Conservation (phyloP, 176 grass and related monocot genomes). For the Bonia amplexicaulis region DNA sequence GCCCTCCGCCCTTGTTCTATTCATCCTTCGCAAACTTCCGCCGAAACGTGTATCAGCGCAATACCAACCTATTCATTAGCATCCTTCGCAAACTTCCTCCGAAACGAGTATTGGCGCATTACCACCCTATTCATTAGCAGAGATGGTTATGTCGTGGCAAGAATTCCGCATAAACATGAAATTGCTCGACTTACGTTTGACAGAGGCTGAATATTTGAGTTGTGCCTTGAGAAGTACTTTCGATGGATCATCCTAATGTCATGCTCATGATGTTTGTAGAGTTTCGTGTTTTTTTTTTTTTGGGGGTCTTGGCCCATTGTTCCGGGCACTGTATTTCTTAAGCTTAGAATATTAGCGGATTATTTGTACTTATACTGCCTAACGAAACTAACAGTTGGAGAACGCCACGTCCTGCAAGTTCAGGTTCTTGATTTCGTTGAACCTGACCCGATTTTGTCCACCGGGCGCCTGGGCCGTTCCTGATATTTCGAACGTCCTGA, state of each 20-base stretch:
- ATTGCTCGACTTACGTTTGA: not conserved
- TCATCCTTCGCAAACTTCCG: constrained; percentile 81
- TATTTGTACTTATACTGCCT: not conserved
- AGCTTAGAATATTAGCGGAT: not conserved
- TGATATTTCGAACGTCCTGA: too few relatives aligned
- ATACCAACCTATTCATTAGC: constrained; percentile 49
- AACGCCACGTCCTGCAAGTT: too few relatives aligned
- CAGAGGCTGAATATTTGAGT: constrained; percentile 13
- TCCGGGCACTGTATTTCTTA: not conserved
- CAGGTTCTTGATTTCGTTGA: too few relatives aligned
- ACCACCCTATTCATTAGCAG: constrained; percentile 56
- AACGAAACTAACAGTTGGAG: not conserved
- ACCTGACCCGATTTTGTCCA: too few relatives aligned
- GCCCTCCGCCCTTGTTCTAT: constrained; percentile 81
- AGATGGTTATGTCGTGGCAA: not conserved
- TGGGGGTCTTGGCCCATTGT: not conserved
- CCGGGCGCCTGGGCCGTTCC: too few relatives aligned
- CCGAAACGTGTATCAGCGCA: constrained; percentile 72
- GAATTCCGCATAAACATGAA: not conserved
- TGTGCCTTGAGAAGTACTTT: constrained; percentile 1
- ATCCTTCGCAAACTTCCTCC: constrained; percentile 86
- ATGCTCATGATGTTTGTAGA: not conserved
- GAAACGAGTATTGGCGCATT: constrained; percentile 59
- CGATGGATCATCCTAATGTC: not conserved
- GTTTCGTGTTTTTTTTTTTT: not conserved